Evolutionary conservation across 2,329 filamentous ascomycete genomes (phyloP), one percentile per base, ranked within the genome.

Genomic region (Fusarium tuaranense): DNA sequence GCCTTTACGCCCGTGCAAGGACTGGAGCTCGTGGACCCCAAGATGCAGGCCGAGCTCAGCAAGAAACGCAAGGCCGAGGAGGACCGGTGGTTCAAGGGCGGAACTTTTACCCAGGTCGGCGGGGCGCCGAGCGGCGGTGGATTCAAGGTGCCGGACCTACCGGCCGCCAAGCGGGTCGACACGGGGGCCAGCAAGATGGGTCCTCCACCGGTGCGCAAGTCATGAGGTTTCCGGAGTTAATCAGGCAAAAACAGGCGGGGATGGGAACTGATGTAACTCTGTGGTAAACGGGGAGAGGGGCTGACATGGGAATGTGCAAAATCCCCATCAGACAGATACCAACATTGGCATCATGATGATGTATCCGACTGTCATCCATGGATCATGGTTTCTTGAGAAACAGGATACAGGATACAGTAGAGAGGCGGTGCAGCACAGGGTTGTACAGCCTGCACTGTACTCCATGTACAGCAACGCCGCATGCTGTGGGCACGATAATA

Each of bases 1-100:
- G 94, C 95, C 0, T 99, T 99, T 80, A 98, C 95, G 3, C 95
- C 96, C 2, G 94, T 97, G 18, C 97, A 98, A 81, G 97, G 97
- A 2, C 88, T 99, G 44, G 96, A 99, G 85, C 89, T 99, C 14
- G 95, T 98, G 8, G 96, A 98, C 82, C 97, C 97, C 25, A 98
- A 97, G 86, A 91, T 94, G 67, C 92, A 95, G 77, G 94, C 94
- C 9, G 95, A 98, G 85, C 89, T 97, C 82, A 95, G 90, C 80
- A 90, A 95, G 78, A 98, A 98, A 87, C 88, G 95, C 73, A 97
- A 98, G 82, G 95, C 95, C 1, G 97, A 98, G 74, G 95, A 98
- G 81, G 96, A 98, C 81, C 88, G 95, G 41, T 99, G 95, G 93
- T 99, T 99, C 87, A 97, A 97, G 83, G 94, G 95, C 57, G 97